A percentile compares a stretch with the other conserved stretches of the same genome.
Evolutionary conservation across 2,329 filamentous ascomycete species (phyloP).

Genomic region (Diaporthe sp.): DNA sequence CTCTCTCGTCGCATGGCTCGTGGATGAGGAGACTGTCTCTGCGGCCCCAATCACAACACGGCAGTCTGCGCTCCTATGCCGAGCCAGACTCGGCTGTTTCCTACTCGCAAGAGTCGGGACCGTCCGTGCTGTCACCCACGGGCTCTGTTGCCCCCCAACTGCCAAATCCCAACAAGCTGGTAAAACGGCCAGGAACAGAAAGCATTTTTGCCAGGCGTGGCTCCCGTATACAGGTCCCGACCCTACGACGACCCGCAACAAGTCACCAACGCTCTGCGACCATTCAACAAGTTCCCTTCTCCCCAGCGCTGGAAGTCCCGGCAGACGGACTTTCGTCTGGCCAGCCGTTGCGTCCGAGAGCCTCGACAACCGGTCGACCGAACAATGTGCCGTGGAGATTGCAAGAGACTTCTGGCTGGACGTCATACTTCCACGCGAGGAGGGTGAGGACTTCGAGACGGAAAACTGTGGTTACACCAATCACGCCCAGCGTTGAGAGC

Average conservation of each 20-base stretch:
- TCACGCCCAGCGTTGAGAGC: conserved; percentile 44
- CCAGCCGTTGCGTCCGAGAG: conserved; percentile 46
- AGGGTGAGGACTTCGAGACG: conserved; percentile 48
- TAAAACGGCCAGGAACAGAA: conserved; percentile 71
- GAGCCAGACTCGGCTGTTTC: conserved; percentile 75
- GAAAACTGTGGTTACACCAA: conserved; percentile 38
- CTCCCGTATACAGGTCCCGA: conserved; percentile 72
- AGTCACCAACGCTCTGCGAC: conserved; percentile 83
- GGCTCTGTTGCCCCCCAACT: conserved; percentile 57
- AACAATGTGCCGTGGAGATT: conserved; percentile 36
- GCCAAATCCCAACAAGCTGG: conserved; percentile 77
- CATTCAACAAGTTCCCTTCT: conserved; percentile 64
- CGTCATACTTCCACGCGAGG: conserved; percentile 69
- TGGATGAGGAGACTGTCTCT: conserved; percentile 81
- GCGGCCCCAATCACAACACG: conserved; percentile 74
- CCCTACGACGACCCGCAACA: conserved; percentile 79
- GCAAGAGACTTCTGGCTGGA: conserved; percentile 55
- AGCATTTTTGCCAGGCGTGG: conserved; percentile 56
- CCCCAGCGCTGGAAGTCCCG: conserved; percentile 38
- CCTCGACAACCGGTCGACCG: conserved; percentile 40
- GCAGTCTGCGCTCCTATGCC: conserved; percentile 71
- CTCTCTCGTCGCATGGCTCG: conserved; percentile 72
- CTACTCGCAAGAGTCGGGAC: conserved; percentile 75
- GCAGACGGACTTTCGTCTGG: conserved; percentile 50
- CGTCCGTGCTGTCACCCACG: conserved; percentile 68